Conservation (phyloP, 768 basidiomycete species). For the Cantharellus anzutake region DNA sequence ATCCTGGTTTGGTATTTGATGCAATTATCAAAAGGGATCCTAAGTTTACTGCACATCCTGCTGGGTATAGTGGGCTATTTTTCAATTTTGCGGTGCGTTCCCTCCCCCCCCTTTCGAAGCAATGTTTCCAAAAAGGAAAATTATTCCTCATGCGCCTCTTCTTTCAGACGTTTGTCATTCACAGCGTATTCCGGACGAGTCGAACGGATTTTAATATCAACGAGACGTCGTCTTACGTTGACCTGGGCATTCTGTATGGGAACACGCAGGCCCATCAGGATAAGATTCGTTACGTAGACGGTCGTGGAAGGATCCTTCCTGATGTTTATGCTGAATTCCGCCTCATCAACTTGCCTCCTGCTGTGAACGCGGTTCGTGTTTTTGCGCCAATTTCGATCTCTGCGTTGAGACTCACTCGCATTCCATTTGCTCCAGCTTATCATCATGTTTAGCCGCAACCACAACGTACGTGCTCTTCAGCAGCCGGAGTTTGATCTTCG, state of each 20-base stretch:
- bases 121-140: constrained; percentile 38
- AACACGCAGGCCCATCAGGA: constrained; percentile 30
- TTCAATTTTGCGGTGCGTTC: constrained; percentile 1
- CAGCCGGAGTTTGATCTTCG: background rate
- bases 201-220: constrained; percentile 33
- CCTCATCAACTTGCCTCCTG: constrained; percentile 52
- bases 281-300: constrained; percentile 33
- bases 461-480: constrained; percentile 32
- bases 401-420: background rate
- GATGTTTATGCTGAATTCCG: constrained; percentile 55
- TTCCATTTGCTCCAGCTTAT: constrained; percentile 20
- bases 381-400: background rate
- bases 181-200: constrained; percentile 1
- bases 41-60: constrained; percentile 6
- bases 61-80: constrained; percentile 7
- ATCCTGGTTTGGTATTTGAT: constrained; percentile 44
- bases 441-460: constrained; percentile 51
- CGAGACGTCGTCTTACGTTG: constrained; percentile 51
- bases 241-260: constrained; percentile 59
- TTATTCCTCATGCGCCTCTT: constrained; percentile 39
- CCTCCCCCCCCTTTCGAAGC: background rate
- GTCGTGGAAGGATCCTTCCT: constrained; percentile 43
- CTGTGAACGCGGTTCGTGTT: constrained; percentile 28
- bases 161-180: constrained; percentile 45
- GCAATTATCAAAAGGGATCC: constrained; percentile 31